Conservation (phyloP, 495 filamentous ascomycete genomes). For the Penicillium flavigenum region DNA sequence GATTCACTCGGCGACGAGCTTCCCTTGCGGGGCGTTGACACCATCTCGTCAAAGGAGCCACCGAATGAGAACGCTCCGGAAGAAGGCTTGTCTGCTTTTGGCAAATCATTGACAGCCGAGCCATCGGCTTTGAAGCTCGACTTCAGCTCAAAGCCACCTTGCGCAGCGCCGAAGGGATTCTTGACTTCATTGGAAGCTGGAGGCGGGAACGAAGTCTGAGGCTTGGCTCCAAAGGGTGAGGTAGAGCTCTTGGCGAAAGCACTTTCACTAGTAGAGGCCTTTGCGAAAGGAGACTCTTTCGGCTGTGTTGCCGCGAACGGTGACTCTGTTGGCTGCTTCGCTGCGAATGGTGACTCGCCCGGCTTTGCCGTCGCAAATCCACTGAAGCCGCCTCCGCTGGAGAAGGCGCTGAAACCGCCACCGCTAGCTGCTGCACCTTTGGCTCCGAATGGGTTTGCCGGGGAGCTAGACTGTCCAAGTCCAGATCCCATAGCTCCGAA, state of each 20-base stretch:
- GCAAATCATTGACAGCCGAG: constrained; percentile 58
- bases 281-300: constrained; percentile 2
- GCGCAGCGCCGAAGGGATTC: constrained; percentile 53
- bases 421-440: constrained; percentile 29
- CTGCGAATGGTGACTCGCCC: constrained; percentile 30
- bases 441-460: constrained; percentile 33
- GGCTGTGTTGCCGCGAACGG: constrained; percentile 12
- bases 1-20: constrained; percentile 26
- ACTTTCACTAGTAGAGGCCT: constrained; percentile 1
- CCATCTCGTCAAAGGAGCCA: constrained; percentile 30
- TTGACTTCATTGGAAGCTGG: constrained; percentile 39
- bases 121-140: constrained; percentile 80
- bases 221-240: constrained; percentile 32
- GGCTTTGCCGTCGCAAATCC: constrained; percentile 35
- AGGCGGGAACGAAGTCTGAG: constrained; percentile 35
- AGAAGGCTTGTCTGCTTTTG: constrained; percentile 47
- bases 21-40: constrained; percentile 24
- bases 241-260: constrained; percentile 13
- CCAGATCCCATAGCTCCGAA: constrained; percentile 51
- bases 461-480: constrained; percentile 42
- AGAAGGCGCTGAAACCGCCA: constrained; percentile 42
- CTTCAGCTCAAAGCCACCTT: constrained; percentile 65
- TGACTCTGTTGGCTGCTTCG: constrained; percentile 7
- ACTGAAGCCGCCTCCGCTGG: constrained; percentile 33
- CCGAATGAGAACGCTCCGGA: constrained; percentile 39